Percentiles rank a stretch among this genome's conserved stretches.
These are phyloP conservation scores for Cladophialophora chaetospira DNA, from an alignment of 2,329 filamentous ascomycete species.

Conservation along the genomic window DNA sequence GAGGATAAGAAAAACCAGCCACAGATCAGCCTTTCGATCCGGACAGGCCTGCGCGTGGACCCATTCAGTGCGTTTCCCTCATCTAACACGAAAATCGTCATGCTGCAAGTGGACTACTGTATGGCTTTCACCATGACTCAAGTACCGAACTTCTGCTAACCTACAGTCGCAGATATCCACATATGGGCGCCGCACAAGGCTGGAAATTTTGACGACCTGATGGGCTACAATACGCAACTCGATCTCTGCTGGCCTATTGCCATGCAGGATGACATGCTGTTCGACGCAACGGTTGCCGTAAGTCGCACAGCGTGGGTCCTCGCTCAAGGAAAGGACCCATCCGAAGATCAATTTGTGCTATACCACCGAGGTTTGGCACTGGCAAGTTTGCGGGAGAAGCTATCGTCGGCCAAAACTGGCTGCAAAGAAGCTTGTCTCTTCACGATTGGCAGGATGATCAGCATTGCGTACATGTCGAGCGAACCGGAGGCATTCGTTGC, in stretches of 20 bases:
- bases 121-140: neutral
- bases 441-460: slow-evolving; percentile 21
- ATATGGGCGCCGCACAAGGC: slow-evolving; percentile 19
- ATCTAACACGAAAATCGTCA: slow-evolving; percentile 15
- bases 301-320: slow-evolving; percentile 19
- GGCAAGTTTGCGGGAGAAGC: slow-evolving; percentile 11
- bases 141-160: neutral
- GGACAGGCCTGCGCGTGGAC: slow-evolving; percentile 13
- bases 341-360: slow-evolving; percentile 20
- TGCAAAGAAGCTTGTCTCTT: slow-evolving; percentile 18
- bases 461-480: slow-evolving; percentile 25
- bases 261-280: slow-evolving; percentile 24
- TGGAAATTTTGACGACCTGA: slow-evolving; percentile 15
- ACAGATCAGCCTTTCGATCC: slow-evolving; percentile 2
- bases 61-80: slow-evolving; percentile 17
- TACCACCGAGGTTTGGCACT: slow-evolving; percentile 20
- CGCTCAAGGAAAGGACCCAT: slow-evolving; percentile 6
- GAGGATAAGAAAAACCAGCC: neutral
- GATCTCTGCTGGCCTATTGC: slow-evolving; percentile 27
- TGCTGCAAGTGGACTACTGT: slow-evolving; percentile 23
- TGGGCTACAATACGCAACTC: slow-evolving; percentile 24
- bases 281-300: slow-evolving; percentile 23
- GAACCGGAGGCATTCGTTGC: slow-evolving; percentile 20
- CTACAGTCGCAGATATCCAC: slow-evolving; percentile 12
- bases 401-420: neutral